phyloP scores from a whole-genome alignment of 2,329 filamentous ascomycete species.

The Fusarium tupiense region DNA sequence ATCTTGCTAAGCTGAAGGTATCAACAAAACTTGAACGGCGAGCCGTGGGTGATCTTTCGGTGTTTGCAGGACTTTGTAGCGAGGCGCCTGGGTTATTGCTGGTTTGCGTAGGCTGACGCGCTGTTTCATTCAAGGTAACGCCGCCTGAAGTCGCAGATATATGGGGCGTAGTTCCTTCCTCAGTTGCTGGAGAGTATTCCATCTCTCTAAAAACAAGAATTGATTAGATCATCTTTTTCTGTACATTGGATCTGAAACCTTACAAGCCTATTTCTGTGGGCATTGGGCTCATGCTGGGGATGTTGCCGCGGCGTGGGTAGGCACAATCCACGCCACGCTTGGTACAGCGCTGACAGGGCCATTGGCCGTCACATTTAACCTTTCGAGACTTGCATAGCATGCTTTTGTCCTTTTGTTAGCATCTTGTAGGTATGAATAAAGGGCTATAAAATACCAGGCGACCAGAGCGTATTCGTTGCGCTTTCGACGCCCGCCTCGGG shows the following conservation, averaged over 20 bases:
- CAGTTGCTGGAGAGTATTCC: neutral
- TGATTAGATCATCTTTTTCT: fast-evolving
- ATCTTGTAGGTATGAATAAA: fast-evolving
- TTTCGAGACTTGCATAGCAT: neutral
- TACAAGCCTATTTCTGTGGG: neutral
- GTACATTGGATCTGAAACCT: neutral
- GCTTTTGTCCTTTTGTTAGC: neutral
- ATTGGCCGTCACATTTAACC: neutral
- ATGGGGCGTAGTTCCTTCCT: neutral
- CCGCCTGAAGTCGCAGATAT: fast-evolving
- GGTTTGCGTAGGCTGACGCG: fast-evolving
- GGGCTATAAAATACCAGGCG: neutral
- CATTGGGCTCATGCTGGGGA: neutral
- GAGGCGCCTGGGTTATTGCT: neutral
- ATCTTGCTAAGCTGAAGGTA: neutral
- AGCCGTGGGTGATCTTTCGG: fast-evolving
- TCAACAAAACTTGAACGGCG: neutral
- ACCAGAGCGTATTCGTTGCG: neutral
- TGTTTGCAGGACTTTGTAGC: neutral
- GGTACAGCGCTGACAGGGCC: neutral
- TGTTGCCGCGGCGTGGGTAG: neutral
- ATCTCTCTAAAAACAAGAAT: fast-evolving
- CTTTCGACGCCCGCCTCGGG: neutral
- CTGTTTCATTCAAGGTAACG: fast-evolving
- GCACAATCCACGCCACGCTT: neutral